Base-by-base conservation (phyloP, 805 yeast genomes). In the Sugiyamaella smithiae region DNA sequence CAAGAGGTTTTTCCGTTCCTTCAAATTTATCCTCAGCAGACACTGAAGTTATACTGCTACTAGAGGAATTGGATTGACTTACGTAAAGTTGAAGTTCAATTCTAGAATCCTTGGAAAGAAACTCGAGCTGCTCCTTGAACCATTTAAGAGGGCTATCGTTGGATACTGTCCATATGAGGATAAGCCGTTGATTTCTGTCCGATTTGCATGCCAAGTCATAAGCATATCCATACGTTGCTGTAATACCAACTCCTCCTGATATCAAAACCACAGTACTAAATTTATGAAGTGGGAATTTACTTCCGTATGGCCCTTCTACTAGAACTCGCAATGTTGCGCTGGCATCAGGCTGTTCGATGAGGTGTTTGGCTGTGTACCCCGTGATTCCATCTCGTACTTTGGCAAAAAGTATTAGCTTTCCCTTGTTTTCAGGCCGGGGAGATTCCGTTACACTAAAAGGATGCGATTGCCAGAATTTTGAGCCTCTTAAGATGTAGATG, bases 201-300 rank as follows among this genome's bases (percentile, higher is more conserved):
- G 38, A 41, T 25, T 45, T 40, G 11, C 40, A 36, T 2, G 29
- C 29, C n/a, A 56, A 29, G 14, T 57, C 57, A 12, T 42, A 44
- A 14, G 61, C 62, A 40, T 77, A 71, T 3, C 78, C 65, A 48
- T 75, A 74, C 17, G 78, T 71, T 1, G 81, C 88, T 0, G 91
- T 82, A 46, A 86, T 71, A 43, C 93, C 95, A 49, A 81, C 80
- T 25, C 93, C 93, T 41, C 89, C 90, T 5, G 90, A 84, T 23
- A 85, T 54, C 38, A 83, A 72, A 2, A 83, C 73, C 4, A 81
- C 76, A 47, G 77, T 74, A 40, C 79, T 77, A 56, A 75, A 83
- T 40, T 70, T 67, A 26, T 70, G 67, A n/a, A 79, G 68, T 1
- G 82, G 77, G 2, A 77, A 61, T 1, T 73, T 54, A 37, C 71